phyloP scores from a whole-genome alignment of 768 basidiomycete species.

The Tulasnella sp. region DNA sequence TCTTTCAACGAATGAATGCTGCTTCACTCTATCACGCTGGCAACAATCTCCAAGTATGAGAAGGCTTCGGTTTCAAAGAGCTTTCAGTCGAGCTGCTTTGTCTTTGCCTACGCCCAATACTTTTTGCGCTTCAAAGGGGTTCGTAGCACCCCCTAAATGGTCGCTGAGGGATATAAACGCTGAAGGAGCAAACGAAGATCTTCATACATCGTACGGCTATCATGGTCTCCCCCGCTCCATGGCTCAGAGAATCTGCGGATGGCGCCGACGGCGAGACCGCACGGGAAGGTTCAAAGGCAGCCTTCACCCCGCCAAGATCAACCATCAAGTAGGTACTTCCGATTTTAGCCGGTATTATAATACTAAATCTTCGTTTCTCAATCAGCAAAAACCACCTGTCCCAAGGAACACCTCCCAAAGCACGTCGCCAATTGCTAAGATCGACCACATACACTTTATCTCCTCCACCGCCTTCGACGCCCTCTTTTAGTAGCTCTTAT shows the following conservation, averaged over 20 bases:
- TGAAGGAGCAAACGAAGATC: not conserved
- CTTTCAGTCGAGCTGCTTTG: too few species aligned
- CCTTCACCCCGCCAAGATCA: slow-evolving; percentile 4
- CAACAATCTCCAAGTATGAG: too few species aligned
- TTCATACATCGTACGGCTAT: not conserved
- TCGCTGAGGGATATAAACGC: not conserved
- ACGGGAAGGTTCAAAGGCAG: not conserved
- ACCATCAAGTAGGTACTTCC: not conserved
- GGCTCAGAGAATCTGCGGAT: not conserved
- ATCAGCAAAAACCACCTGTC: not conserved
- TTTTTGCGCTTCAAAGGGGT: not conserved
- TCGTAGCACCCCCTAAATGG: not conserved
- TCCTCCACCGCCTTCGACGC: not conserved
- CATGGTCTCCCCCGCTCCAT: not conserved
- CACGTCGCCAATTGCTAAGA: not conserved
- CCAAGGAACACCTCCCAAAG: not conserved
- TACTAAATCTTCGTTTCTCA: not conserved
- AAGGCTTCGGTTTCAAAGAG: too few species aligned
- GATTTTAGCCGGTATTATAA: not conserved
- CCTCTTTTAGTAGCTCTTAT: not conserved
- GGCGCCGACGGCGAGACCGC: not conserved
- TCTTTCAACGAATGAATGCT: too few species aligned
- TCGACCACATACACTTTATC: not conserved
- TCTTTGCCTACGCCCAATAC: too few species aligned
- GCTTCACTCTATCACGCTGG: too few species aligned